Evolutionary conservation across 805 yeast species (phyloP), one percentile per base, ranked within the genome.

Genomic region (Teunomyces barrocoloradensis): DNA sequence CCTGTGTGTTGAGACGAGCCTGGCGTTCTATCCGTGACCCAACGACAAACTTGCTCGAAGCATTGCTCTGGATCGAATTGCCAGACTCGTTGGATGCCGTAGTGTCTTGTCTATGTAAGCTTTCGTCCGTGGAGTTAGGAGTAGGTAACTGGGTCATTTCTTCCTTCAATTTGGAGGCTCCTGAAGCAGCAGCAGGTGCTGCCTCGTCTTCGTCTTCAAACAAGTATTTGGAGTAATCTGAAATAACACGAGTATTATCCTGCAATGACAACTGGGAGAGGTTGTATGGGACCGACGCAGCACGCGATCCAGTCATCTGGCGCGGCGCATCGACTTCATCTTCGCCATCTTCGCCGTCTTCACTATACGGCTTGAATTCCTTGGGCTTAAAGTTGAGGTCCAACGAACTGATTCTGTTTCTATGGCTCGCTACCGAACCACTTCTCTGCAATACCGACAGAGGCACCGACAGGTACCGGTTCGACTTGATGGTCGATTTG

Each of bases 401-500:
- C 27, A 60, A 51, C 3, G 66, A 59, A 1, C 54, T 32, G 11
- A 53, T 45, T 50, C 66, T 50, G 43, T 38, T 44, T 20, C 43
- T 30, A 17, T 18, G 23, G 33, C 48, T 45, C 23, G 45, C 33
- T 4, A 23, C 15, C 12, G 40, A 37, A 18, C 29, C n/a, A 9
- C 10, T 13, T 9, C 46, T 44, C 25, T 53, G 47, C 28, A 39
- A 27, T n/a, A 39, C 35, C 21, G 52, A 43, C 49, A 58, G 57
- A 2, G 76, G 75, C 9, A 68, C 68, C 27, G 74, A 69, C 6
- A 72, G 63, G 37, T 59, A 67, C 38, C 75, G 58, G 45, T 58
- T 69, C 3, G 71, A 61, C 50, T 59, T 65, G 29, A 67, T 48
- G 3, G 70, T 64, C 20, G 68, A 62, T 41, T 53, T 57, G 44